Percentiles rank a stretch among this genome's conserved stretches.
These are phyloP conservation scores for Cercospora sp. DNA, from an alignment of 2,329 filamentous ascomycete species.

Conservation along the genomic window DNA sequence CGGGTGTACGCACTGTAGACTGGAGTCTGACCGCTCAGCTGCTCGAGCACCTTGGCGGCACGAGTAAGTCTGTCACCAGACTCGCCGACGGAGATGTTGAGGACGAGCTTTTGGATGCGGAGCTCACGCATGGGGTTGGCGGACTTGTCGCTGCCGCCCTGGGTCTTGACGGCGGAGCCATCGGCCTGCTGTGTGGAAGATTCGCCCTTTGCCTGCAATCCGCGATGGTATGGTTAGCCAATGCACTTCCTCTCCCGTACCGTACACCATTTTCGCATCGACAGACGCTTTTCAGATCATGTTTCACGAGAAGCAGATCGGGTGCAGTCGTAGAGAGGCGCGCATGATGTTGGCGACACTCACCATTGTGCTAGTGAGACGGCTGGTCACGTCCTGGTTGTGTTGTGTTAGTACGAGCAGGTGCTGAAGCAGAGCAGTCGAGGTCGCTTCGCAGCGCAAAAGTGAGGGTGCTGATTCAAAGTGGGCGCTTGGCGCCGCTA, in stretches of 20 bases:
- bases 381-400: slow-evolving; percentile 28
- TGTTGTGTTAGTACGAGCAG: slow-evolving; percentile 20
- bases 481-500: slow-evolving; percentile 7
- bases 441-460: slow-evolving; percentile 2
- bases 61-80: slow-evolving; percentile 99
- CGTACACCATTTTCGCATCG: slow-evolving; percentile 19
- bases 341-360: slow-evolving; percentile 31
- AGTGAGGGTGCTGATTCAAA: slow-evolving; percentile 6
- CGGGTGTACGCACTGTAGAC: slow-evolving; percentile 79
- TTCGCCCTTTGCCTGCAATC: slow-evolving; percentile 32
- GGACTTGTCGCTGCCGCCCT: slow-evolving; percentile 64
- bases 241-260: slow-evolving; percentile 17
- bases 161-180: slow-evolving; percentile 30
- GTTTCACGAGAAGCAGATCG: slow-evolving; percentile 9
- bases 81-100: slow-evolving; percentile 99
- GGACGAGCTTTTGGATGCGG: slow-evolving; percentile 98
- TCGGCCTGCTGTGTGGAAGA: slow-evolving; percentile 37
- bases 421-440: neutral
- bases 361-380: slow-evolving; percentile 52
- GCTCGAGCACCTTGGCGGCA: slow-evolving; percentile 99
- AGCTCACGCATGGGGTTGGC: slow-evolving; percentile 99
- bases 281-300: slow-evolving; percentile 14
- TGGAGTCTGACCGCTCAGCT: slow-evolving; percentile 98
- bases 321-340: slow-evolving; percentile 19
- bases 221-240: slow-evolving; percentile 19